A percentile compares a stretch with the other conserved stretches of the same genome.
Conservation (phyloP, 2,329 filamentous ascomycete species). For the Paecilomyces fulvus region DNA sequence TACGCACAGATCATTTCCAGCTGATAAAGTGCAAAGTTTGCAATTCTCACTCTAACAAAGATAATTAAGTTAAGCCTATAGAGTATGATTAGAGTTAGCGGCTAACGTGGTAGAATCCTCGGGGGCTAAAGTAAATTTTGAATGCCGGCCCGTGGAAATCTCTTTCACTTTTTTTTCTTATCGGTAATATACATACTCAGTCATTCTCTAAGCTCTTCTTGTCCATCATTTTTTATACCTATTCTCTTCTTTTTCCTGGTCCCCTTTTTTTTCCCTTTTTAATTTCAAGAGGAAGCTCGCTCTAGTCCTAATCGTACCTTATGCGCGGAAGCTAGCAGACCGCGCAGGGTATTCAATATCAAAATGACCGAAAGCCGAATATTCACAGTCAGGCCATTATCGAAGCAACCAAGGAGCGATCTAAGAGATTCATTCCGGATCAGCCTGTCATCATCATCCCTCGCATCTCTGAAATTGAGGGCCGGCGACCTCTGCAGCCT, state of each 20-base stretch:
- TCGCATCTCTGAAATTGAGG: constrained; percentile 47
- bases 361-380: constrained; percentile 30
- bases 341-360: background rate
- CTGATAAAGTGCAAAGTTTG: background rate
- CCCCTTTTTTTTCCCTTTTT: background rate
- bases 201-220: background rate
- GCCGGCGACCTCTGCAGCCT: constrained; percentile 50
- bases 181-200: no score
- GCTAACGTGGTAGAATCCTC: background rate
- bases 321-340: background rate
- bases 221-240: background rate
- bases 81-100: background rate
- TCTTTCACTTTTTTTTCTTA: background rate
- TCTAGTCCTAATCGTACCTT: background rate
- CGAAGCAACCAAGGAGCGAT: constrained; percentile 38
- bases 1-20: background rate
- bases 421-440: constrained; percentile 53
- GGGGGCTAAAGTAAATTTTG: background rate
- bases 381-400: constrained; percentile 49
- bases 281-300: background rate
- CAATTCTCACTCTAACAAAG: background rate
- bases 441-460: constrained; percentile 47
- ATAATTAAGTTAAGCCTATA: background rate
- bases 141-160: background rate
- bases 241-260: background rate